These are phyloP conservation scores for Kluyveromyces sp. DNA, from an alignment of 1,139 yeast genomes.

Conservation along the genomic window DNA sequence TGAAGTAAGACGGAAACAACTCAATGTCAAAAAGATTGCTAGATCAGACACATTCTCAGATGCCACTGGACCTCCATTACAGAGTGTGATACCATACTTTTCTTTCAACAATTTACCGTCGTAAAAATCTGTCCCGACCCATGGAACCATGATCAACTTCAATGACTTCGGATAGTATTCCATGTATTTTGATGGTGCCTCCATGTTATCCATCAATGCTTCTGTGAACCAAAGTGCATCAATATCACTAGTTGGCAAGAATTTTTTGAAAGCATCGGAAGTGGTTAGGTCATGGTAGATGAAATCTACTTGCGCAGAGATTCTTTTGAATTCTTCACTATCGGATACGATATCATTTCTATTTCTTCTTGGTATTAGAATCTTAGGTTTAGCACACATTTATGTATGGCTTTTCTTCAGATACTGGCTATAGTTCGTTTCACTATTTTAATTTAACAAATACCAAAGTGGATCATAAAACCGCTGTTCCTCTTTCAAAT, in stretches of 20 bases:
- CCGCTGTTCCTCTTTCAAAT: too few species aligned
- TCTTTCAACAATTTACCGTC: constrained; percentile 38
- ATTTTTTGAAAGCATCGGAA: constrained; percentile 20
- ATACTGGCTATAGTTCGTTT: too few species aligned
- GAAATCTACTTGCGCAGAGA: constrained; percentile 21
- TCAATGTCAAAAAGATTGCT: constrained; percentile 52
- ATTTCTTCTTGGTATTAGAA: constrained; percentile 21
- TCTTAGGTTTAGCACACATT: constrained; percentile 15
- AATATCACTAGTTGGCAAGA: constrained; percentile 30
- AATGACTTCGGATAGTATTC: constrained; percentile 45
- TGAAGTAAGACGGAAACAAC: constrained; percentile 55
- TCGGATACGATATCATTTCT: constrained; percentile 24
- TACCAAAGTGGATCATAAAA: too few species aligned
- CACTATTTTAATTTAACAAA: too few species aligned
- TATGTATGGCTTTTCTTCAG: too few species aligned
- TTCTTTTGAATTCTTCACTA: constrained; percentile 19
- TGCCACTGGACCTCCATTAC: constrained; percentile 60
- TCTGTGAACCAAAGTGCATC: constrained; percentile 61
- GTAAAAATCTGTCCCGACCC: constrained; percentile 64
- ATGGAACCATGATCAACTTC: constrained; percentile 53
- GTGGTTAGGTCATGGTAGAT: constrained; percentile 21
- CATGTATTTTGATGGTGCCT: constrained; percentile 43
- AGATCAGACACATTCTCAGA: constrained; percentile 69
- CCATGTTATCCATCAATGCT: constrained; percentile 44
- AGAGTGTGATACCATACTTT: constrained; percentile 43